Percentiles rank a stretch among this genome's conserved stretches.
Conservation (phyloP, 106 monocot genomes). For the Dendrobium huoshanense region DNA sequence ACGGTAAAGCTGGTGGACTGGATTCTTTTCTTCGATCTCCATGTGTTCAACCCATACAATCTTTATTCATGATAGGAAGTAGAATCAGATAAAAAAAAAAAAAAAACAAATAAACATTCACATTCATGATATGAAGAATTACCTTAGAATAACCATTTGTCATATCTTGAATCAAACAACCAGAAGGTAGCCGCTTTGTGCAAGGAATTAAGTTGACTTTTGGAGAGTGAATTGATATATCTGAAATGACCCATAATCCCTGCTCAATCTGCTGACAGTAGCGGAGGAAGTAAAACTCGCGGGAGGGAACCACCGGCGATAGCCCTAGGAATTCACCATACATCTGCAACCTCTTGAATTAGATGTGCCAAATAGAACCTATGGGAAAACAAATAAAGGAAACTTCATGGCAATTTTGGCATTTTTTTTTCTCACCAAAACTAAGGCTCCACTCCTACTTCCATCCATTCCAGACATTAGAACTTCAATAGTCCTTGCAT, state of each 20-base stretch:
- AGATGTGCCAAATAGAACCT: not conserved
- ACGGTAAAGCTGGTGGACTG: conserved; percentile 23
- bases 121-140: not conserved
- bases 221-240: conserved; percentile 57
- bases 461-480: conserved; percentile 49
- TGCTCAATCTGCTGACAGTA: conserved; percentile 81
- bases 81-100: not conserved
- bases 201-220: conserved; percentile 22
- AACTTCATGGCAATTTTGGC: not conserved
- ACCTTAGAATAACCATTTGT: conserved; percentile 79
- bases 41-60: conserved; percentile 55
- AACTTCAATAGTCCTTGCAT: conserved; percentile 65
- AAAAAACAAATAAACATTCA: not conserved
- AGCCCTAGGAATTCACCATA: conserved; percentile 70
- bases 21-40: conserved; percentile 45
- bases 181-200: conserved; percentile 54
- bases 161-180: conserved; percentile 84
- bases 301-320: conserved; percentile 62
- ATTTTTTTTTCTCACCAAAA: conserved; percentile 33
- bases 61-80: not conserved
- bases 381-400: not conserved
- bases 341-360: conserved; percentile 42
- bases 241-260: conserved; percentile 64
- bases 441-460: conserved; percentile 47
- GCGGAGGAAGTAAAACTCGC: conserved; percentile 72